Percentiles rank a stretch among this genome's conserved stretches.
These are phyloP conservation scores for Paracoccidioides lutzii DNA, from an alignment of 2,329 filamentous ascomycete species.

Conservation along the genomic window DNA sequence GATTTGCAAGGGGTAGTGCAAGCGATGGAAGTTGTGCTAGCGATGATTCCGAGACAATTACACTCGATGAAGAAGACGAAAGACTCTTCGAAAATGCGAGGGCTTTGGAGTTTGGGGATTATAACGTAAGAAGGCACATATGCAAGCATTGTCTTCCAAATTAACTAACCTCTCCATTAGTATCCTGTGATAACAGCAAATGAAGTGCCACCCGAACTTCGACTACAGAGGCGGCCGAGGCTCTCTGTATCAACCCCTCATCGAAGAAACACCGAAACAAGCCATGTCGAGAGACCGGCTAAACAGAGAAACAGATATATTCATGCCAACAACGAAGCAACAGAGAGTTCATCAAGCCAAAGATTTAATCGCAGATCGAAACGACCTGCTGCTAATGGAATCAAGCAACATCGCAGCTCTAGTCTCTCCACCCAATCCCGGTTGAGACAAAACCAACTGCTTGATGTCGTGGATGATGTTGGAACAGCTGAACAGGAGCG, in stretches of 20 bases:
- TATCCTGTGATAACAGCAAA: constrained; percentile 87
- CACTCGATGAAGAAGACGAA: constrained; percentile 37
- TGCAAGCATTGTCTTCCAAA: neutral
- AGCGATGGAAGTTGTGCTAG: constrained; percentile 32
- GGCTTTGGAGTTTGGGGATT: constrained; percentile 50
- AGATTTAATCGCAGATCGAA: constrained; percentile 2
- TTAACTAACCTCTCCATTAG: constrained; percentile 35
- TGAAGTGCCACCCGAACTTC: constrained; percentile 52
- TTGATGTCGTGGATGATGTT: constrained; percentile 56
- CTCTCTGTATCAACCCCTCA: constrained; percentile 42
- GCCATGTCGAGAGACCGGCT: constrained; percentile 26
- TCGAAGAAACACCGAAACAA: constrained; percentile 27
- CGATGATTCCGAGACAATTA: constrained; percentile 31
- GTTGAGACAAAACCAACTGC: constrained; percentile 43
- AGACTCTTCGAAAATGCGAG: constrained; percentile 33
- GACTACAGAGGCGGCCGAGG: constrained; percentile 41
- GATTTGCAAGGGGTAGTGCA: constrained; percentile 28
- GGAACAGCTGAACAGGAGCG: constrained; percentile 50
- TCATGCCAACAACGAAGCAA: constrained; percentile 13
- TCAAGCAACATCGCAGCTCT: constrained; percentile 28
- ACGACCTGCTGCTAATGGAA: constrained; percentile 16
- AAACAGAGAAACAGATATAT: constrained; percentile 24
- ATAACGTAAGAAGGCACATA: constrained; percentile 58
- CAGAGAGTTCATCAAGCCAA: constrained; percentile 3
- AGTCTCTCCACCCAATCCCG: constrained; percentile 43